These are phyloP conservation scores for Corrigiola litoralis DNA, from an alignment of 179 eudicot species.

Conservation along the genomic window DNA sequence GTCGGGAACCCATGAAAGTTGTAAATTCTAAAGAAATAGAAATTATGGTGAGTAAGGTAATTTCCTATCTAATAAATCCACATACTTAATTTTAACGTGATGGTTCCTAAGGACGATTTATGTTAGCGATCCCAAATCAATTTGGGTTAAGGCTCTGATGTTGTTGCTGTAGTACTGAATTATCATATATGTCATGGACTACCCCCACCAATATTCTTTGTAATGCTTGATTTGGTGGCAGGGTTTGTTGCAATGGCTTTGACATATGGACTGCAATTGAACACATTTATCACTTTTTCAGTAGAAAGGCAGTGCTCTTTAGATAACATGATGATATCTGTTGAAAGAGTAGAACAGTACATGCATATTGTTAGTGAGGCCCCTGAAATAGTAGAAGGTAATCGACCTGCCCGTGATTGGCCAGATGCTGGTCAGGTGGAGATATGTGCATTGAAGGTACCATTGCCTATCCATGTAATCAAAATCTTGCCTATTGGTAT, in stretches of 20 bases:
- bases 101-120: too few relatives aligned
- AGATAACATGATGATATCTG: conserved; percentile 18
- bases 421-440: conserved; percentile 15
- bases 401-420: conserved; percentile 13
- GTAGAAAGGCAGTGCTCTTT: background rate
- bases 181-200: too few relatives aligned
- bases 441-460: conserved; percentile 13
- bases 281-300: background rate
- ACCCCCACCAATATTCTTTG: background rate
- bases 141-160: background rate
- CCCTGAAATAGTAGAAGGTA: conserved; percentile 8
- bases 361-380: conserved; percentile 22
- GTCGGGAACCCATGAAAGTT: background rate
- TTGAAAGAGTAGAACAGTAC: conserved; percentile 22
- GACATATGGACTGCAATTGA: conserved; percentile 10
- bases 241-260: conserved; percentile 20
- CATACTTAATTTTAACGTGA: too few relatives aligned
- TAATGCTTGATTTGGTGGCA: conserved; percentile 1
- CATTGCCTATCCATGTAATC: background rate
- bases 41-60: too few relatives aligned
- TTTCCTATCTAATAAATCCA: too few relatives aligned
- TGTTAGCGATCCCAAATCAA: too few relatives aligned
- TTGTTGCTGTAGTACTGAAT: too few relatives aligned
- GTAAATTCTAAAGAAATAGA: background rate
- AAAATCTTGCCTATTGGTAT: background rate